Base-by-base conservation (phyloP, 257 asterid species). In the Lycium barbarum region DNA sequence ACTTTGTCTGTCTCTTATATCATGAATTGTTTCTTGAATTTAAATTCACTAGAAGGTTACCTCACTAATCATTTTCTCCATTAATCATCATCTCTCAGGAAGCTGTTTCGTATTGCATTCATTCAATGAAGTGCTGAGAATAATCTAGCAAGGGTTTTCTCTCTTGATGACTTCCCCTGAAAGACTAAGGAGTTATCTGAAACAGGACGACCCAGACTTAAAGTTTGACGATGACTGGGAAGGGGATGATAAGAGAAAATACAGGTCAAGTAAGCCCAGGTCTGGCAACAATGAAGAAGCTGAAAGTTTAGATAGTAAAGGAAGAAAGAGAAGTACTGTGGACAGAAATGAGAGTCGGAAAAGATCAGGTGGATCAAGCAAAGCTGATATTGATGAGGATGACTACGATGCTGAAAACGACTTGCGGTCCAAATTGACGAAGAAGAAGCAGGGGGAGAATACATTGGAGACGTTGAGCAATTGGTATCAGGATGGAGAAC, bases 401-500 rank as follows among this genome's bases (percentile, higher is more conserved):
- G 97, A 94, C 79, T 88, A 86, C 82, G 98, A 90, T 57, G 84
- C 86, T 15, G 89, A 91, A 87, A 91, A 90, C 73, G 97, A 92
- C 84, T 91, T 91, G 22, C 93, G 89, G 83, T 87, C 91, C 53
- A 92, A 91, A 87, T 95, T 91, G 87, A 86, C 18, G 79, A 97
- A 92, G 94, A 93, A 88, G 88, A 93, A 89, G 83, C 68, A 86
- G 66, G 98, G 93, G 88, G 98, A 90, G 86, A 94, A 87, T 86
- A 89, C 97, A 11, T 85, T 97, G 87, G 98, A 95, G 89, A 94
- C 88, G 49, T 87, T 95, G 89, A 89, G 98, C 86, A 90, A 92
- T 89, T 94, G 98, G 98, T 94, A 94, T 87, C 93, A 90, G 87
- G 99, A 95, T 89, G 98, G 95, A 72, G 97, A 97, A 87, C 89